A percentile compares a stretch with the other conserved stretches of the same genome.
These are phyloP conservation scores for Penicillium verhagenii DNA, from an alignment of 495 filamentous ascomycete species.

Conservation along the genomic window DNA sequence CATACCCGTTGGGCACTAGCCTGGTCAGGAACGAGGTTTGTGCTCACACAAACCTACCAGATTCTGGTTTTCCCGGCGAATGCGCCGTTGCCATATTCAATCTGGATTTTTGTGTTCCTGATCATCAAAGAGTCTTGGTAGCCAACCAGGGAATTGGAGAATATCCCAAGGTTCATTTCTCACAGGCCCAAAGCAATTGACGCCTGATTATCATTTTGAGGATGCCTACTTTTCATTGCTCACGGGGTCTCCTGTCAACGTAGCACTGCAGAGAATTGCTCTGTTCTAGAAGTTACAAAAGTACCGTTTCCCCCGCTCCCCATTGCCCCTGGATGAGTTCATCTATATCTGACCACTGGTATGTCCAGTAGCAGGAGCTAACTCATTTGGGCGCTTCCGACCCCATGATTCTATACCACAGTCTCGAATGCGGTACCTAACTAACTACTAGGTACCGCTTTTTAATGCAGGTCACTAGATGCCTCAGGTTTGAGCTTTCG, in stretches of 20 bases:
- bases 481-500: no score
- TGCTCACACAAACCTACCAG: neutral
- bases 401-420: no score
- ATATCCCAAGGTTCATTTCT: neutral
- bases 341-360: neutral
- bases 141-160: neutral
- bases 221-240: neutral
- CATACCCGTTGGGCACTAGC: slow-evolving; percentile 25
- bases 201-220: neutral
- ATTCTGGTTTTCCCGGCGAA: neutral
- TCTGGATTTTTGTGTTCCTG: neutral
- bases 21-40: slow-evolving; percentile 10
- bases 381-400: no score
- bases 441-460: no score
- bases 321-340: neutral
- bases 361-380: neutral
- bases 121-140: neutral
- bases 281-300: neutral
- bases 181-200: neutral
- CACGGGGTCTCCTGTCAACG: neutral
- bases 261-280: neutral
- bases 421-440: no score
- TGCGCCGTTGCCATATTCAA: neutral
- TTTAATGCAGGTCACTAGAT: no score
- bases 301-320: neutral